A percentile compares a stretch with the other conserved stretches of the same genome.
These are phyloP conservation scores for Leishmania turanica DNA, from an alignment of 208 protist species.

Conservation along the genomic window DNA sequence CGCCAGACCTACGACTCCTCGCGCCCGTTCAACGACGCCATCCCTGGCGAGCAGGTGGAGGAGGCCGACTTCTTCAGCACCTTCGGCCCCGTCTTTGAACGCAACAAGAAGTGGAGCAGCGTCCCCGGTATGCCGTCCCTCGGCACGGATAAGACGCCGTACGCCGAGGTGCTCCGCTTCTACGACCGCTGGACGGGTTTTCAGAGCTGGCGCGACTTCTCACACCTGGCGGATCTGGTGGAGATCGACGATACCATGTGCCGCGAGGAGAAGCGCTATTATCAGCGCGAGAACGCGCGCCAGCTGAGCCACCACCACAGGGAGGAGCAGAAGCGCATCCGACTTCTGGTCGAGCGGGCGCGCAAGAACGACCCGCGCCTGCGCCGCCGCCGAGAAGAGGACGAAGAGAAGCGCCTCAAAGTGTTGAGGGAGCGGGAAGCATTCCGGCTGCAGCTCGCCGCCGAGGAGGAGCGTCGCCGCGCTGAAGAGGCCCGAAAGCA, in stretches of 20 bases:
- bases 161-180: slow-evolving; percentile 89
- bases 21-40: slow-evolving; percentile 94
- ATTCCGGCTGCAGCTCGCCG: slow-evolving; percentile 62
- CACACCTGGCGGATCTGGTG: slow-evolving; percentile 92
- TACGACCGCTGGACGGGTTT: slow-evolving; percentile 96
- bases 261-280: slow-evolving; percentile 97
- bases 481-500: slow-evolving; percentile 45
- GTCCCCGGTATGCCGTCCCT: slow-evolving; percentile 71
- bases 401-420: slow-evolving; percentile 71
- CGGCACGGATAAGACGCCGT: slow-evolving; percentile 62
- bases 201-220: slow-evolving; percentile 97
- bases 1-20: slow-evolving; percentile 94
- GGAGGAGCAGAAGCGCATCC: slow-evolving; percentile 92
- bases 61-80: slow-evolving; percentile 87
- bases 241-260: slow-evolving; percentile 92
- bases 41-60: slow-evolving; percentile 71
- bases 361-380: slow-evolving; percentile 94
- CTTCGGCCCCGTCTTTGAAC: slow-evolving; percentile 92
- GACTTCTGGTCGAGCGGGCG: slow-evolving; percentile 88
- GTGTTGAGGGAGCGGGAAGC: slow-evolving; percentile 72
- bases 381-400: slow-evolving; percentile 72
- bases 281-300: slow-evolving; percentile 96
- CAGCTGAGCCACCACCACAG: slow-evolving; percentile 78
- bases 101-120: slow-evolving; percentile 91
- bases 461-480: slow-evolving; percentile 67